These are phyloP conservation scores for Fusarium circinatum DNA, from an alignment of 2,329 filamentous ascomycete species.

Conservation along the genomic window DNA sequence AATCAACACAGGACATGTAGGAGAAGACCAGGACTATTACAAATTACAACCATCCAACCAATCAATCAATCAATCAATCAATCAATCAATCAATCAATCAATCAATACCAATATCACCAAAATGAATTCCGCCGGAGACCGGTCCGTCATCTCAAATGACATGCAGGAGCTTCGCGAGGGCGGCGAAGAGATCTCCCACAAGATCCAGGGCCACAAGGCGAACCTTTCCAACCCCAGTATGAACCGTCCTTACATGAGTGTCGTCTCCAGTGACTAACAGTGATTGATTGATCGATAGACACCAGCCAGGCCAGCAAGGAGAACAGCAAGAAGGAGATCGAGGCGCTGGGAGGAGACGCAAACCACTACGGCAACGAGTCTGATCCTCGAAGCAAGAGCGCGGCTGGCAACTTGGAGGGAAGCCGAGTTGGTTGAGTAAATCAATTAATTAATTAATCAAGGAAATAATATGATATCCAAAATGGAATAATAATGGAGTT, in stretches of 20 bases:
- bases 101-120: neutral
- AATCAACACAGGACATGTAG: neutral
- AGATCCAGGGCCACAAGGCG: conserved; percentile 56
- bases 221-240: conserved; percentile 60
- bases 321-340: conserved; percentile 53
- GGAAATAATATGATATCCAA: neutral
- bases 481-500: neutral
- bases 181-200: conserved; percentile 42
- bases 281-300: conserved; percentile 44
- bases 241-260: neutral
- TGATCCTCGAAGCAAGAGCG: conserved; percentile 54
- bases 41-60: neutral
- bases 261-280: neutral
- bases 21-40: neutral
- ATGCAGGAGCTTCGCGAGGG: conserved; percentile 53
- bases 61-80: neutral
- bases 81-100: neutral
- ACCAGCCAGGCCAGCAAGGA: conserved; percentile 58
- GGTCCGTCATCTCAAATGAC: conserved; percentile 53
- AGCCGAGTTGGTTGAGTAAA: conserved; percentile 43
- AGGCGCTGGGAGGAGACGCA: conserved; percentile 55
- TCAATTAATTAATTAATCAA: neutral
- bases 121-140: conserved; percentile 50
- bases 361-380: conserved; percentile 56
- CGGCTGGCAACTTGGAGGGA: conserved; percentile 53